These are phyloP conservation scores for Lentinula aciculospora DNA, from an alignment of 768 basidiomycete species.

Conservation along the genomic window DNA sequence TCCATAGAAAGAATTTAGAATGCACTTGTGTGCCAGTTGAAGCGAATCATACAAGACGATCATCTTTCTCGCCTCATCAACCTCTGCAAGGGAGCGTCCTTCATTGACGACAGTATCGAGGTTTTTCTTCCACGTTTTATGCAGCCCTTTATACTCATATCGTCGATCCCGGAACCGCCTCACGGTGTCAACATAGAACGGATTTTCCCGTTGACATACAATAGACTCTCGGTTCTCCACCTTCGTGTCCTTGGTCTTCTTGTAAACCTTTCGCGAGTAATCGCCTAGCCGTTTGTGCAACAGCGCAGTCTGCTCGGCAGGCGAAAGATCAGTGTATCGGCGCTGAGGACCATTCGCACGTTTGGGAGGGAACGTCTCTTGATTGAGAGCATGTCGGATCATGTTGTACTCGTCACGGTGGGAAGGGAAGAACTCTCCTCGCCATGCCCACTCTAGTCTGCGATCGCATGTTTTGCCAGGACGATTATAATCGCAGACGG, in stretches of 20 bases:
- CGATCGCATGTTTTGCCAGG: constrained; percentile 95
- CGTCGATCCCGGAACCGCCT: constrained; percentile 94
- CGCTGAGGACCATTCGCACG: constrained; percentile 67
- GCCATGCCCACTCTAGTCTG: constrained; percentile 95
- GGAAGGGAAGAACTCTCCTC: constrained; percentile 97
- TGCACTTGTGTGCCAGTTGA: constrained; percentile 98
- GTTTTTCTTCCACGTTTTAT: constrained; percentile 99
- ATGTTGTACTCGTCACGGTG: constrained; percentile 98
- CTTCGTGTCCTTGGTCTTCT: constrained; percentile 96
- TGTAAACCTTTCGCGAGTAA: constrained; percentile 98
- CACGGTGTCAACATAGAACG: constrained; percentile 99
- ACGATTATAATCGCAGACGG: constrained; percentile 96
- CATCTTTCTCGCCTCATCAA: constrained; percentile 98
- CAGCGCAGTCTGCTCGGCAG: constrained; percentile 84
- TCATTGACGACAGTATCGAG: constrained; percentile 67
- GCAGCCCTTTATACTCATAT: constrained; percentile 98
- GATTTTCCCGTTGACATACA: constrained; percentile 96
- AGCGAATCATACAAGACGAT: constrained; percentile 97
- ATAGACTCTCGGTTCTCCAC: constrained; percentile 91
- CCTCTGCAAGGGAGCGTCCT: constrained; percentile 72
- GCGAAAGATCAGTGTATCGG: constrained; percentile 76
- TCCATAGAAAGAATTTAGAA: constrained; percentile 99
- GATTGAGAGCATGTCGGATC: constrained; percentile 95
- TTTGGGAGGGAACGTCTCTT: constrained; percentile 86
- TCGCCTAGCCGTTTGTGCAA: constrained; percentile 96